Conservation (phyloP, 2,329 filamentous ascomycete species). For the Peltaster fructicola region DNA sequence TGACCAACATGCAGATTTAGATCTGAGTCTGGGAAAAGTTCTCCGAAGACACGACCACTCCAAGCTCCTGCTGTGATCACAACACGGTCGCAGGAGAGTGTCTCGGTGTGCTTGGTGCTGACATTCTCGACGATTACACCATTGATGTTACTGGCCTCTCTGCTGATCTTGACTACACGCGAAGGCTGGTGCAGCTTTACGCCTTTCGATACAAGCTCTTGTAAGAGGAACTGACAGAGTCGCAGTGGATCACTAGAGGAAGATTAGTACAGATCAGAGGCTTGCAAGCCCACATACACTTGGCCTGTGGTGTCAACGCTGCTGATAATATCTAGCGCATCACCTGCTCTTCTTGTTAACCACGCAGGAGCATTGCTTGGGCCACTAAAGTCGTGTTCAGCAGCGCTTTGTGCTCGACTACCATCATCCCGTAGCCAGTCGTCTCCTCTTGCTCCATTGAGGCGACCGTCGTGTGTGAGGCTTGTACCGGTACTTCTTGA, state of each 20-base stretch:
- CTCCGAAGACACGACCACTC: slow-evolving; percentile 47
- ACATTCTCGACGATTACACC: slow-evolving; percentile 34
- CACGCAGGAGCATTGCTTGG: slow-evolving; percentile 33
- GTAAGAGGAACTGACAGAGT: slow-evolving; percentile 48
- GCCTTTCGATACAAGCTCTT: slow-evolving; percentile 38
- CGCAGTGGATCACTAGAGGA: slow-evolving; percentile 41
- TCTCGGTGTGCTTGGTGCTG: slow-evolving; percentile 22
- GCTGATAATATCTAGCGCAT: slow-evolving; percentile 43
- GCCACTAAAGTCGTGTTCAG: slow-evolving; percentile 14
- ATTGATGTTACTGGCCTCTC: slow-evolving; percentile 32
- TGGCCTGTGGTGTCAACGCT: slow-evolving; percentile 44
- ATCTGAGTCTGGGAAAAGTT: slow-evolving; percentile 42
- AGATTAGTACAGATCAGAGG: slow-evolving; percentile 3
- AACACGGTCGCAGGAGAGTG: slow-evolving; percentile 45
- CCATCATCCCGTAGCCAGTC: slow-evolving; percentile 51
- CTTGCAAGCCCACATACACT: slow-evolving; percentile 30
- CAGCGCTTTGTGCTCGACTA: slow-evolving; percentile 40
- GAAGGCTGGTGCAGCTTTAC: slow-evolving; percentile 51
- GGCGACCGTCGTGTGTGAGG: slow-evolving; percentile 33
- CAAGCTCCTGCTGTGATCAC: slow-evolving; percentile 55
- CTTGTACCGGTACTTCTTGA: slow-evolving; percentile 37
- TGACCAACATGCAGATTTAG: slow-evolving; percentile 39
- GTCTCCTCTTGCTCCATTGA: slow-evolving; percentile 31
- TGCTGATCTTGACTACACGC: slow-evolving; percentile 33
- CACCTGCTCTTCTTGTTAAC: slow-evolving; percentile 39